phyloP scores from a whole-genome alignment of 2,329 filamentous ascomycete genomes.

The Trichocomaceae sp. region DNA sequence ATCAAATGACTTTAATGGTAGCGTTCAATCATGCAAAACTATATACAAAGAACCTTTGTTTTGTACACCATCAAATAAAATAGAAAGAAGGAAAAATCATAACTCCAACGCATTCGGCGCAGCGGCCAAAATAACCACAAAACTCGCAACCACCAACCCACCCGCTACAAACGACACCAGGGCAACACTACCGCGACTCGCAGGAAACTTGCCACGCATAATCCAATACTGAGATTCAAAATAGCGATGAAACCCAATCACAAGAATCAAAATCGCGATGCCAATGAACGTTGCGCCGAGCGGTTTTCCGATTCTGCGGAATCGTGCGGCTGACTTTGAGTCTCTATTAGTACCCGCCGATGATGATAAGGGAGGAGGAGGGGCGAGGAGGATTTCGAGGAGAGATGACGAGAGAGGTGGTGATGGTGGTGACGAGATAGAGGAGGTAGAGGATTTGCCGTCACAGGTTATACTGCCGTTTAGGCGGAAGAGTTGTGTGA shows the following conservation, averaged over 20 bases:
- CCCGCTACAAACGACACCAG: slow-evolving; percentile 51
- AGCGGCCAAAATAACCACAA: slow-evolving; percentile 55
- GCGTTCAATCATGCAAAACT: neutral
- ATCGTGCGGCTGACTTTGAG: slow-evolving; percentile 16
- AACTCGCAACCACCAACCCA: slow-evolving; percentile 51
- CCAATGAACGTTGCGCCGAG: slow-evolving; percentile 60
- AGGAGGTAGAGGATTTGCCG: neutral
- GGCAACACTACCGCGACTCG: slow-evolving; percentile 55
- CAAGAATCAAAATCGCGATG: slow-evolving; percentile 54
- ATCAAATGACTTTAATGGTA: neutral
- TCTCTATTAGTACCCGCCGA: neutral
- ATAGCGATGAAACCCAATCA: slow-evolving; percentile 59
- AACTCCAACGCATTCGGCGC: slow-evolving; percentile 37
- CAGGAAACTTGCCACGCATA: slow-evolving; percentile 59
- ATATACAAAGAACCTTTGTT: neutral
- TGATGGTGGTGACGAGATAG: neutral
- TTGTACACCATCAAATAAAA: neutral
- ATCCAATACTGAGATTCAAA: slow-evolving; percentile 64
- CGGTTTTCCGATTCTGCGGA: slow-evolving; percentile 52
- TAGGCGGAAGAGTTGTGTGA: slow-evolving; percentile 60
- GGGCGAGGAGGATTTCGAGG: slow-evolving; percentile 11
- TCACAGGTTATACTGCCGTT: slow-evolving; percentile 42
- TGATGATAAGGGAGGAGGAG: neutral
- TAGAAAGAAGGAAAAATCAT: slow-evolving; percentile 11
- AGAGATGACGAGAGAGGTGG: slow-evolving; percentile 1